Percentiles rank a stretch among this genome's conserved stretches.
phyloP scores from a whole-genome alignment of 2,329 filamentous ascomycete species.

The Ascochyta koolunga region DNA sequence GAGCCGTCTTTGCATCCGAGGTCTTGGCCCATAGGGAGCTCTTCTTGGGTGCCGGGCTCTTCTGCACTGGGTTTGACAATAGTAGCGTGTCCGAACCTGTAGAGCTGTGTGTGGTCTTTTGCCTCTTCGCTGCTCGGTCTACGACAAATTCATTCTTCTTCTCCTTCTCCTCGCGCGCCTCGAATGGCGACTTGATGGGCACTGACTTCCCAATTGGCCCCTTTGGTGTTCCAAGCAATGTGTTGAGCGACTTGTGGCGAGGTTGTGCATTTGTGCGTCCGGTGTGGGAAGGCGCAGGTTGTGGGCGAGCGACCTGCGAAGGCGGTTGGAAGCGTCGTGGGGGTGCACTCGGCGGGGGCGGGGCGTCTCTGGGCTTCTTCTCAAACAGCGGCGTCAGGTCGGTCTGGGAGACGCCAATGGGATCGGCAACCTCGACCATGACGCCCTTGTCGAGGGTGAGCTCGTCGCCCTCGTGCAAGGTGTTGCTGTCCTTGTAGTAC shows the following conservation, averaged over 20 bases:
- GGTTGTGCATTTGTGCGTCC: constrained; percentile 46
- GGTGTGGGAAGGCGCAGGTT: constrained; percentile 11
- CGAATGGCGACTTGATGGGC: constrained; percentile 70
- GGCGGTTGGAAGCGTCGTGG: constrained; percentile 27
- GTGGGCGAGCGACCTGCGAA: constrained; percentile 23
- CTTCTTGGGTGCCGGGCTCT: constrained; percentile 19
- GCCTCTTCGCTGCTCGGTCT: constrained; percentile 49
- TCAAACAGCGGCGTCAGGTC: constrained; percentile 78
- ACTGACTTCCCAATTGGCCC: constrained; percentile 67
- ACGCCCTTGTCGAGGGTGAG: constrained; percentile 76
- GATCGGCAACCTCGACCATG: constrained; percentile 81
- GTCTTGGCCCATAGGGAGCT: constrained; percentile 33
- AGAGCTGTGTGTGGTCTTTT: constrained; percentile 33
- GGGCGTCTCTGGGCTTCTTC: constrained; percentile 62
- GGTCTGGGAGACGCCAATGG: constrained; percentile 73
- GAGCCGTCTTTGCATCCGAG: constrained; percentile 27
- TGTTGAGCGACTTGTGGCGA: constrained; percentile 65
- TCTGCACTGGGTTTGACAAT: constrained; percentile 24
- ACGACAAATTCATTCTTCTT: constrained; percentile 40
- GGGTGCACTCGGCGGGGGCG: constrained; percentile 23
- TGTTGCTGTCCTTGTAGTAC: constrained; percentile 74
- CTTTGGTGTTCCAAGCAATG: constrained; percentile 69
- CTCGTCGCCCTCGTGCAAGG: constrained; percentile 82
- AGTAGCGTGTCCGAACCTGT: constrained; percentile 7
- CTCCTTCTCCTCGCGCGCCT: constrained; percentile 52